These are phyloP conservation scores for Hydrangea macrophylla DNA, from an alignment of 148 eudicot species.

Conservation along the genomic window DNA sequence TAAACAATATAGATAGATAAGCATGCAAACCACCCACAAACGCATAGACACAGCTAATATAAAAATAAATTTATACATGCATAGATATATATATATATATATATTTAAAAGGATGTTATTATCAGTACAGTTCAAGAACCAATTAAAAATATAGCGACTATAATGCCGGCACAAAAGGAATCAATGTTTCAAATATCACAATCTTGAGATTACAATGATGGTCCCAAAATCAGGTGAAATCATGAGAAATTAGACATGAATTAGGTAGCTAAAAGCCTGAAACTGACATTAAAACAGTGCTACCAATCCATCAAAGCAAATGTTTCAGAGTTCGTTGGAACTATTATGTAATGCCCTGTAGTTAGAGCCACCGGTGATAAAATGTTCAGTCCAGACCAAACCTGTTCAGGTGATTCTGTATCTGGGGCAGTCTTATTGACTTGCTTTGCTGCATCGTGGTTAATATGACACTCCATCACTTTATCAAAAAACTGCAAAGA, in stretches of 20 bases:
- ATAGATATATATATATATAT: neutral
- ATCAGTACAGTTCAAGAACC: neutral
- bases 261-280: neutral
- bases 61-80: neutral
- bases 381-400: conserved; percentile 14
- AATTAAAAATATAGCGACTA: neutral
- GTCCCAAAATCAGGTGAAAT: neutral
- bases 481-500: conserved; percentile 58
- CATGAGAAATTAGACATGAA: neutral
- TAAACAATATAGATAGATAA: neutral
- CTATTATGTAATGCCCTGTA: conserved; percentile 2
- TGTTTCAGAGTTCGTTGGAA: conserved; percentile 1
- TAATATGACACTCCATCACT: conserved; percentile 37
- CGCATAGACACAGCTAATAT: too few species aligned
- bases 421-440: conserved; percentile 31
- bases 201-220: neutral
- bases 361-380: neutral
- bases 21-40: too few species aligned
- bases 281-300: neutral
- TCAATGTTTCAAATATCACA: neutral
- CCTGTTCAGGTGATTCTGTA: conserved; percentile 72
- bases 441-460: conserved; percentile 40
- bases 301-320: neutral
- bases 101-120: neutral
- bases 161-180: neutral